Conservation (phyloP, 192 early-diverging fungal genomes). For the Allomyces javanicus region DNA sequence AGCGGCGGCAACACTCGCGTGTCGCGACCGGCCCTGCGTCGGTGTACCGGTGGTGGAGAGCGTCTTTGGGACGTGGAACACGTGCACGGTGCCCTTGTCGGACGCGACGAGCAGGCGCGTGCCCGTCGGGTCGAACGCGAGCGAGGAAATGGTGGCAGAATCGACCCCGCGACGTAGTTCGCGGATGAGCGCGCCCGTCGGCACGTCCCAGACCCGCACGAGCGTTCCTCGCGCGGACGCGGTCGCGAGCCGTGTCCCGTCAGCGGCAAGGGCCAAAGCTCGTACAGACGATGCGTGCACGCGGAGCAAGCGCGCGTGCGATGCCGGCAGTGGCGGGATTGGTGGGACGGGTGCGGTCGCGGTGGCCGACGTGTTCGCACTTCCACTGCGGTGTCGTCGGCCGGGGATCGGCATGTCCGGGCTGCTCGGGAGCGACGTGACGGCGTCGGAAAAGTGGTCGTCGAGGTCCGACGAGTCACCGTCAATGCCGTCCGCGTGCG, state of each 20-base stretch:
- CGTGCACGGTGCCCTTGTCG: slow-evolving; percentile 82
- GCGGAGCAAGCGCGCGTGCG: background rate
- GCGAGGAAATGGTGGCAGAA: slow-evolving; percentile 66
- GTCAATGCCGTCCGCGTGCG: too few species aligned
- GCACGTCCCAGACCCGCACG: slow-evolving; percentile 67
- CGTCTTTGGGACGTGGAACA: slow-evolving; percentile 37
- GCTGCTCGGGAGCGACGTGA: too few species aligned
- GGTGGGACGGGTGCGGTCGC: background rate
- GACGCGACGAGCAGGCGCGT: slow-evolving; percentile 63
- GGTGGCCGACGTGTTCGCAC: background rate
- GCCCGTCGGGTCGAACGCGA: slow-evolving; percentile 68
- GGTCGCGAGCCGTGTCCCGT: background rate
- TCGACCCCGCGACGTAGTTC: slow-evolving; percentile 80
- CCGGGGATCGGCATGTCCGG: too few species aligned
- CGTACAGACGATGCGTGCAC: background rate
- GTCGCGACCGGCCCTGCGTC: slow-evolving; percentile 18
- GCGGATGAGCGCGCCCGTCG: slow-evolving; percentile 47
- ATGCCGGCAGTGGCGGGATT: background rate
- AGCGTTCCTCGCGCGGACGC: slow-evolving; percentile 41
- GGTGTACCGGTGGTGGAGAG: slow-evolving; percentile 1
- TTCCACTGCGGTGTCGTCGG: too few species aligned
- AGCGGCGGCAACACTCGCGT: slow-evolving; percentile 24
- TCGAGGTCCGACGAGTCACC: too few species aligned
- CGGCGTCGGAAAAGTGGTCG: too few species aligned
- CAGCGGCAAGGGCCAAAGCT: background rate